Evolutionary conservation across 495 filamentous ascomycete species (phyloP).

Genomic region (Xylaria longipes): DNA sequence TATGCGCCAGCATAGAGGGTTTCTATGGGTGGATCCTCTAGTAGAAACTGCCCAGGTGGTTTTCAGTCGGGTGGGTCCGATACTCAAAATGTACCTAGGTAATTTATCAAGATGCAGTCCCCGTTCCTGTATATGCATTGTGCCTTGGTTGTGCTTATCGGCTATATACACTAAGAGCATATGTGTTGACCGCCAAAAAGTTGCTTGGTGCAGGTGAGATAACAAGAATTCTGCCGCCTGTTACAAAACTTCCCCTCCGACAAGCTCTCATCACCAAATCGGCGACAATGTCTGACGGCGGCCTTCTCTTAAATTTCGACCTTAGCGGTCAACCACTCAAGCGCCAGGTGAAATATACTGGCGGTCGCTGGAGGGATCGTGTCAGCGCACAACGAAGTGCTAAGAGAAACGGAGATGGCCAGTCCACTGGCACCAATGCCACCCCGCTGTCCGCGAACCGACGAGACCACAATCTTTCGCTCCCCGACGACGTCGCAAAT

Average conservation of each 20-base stretch:
- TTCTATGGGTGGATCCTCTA: too few species aligned
- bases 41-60: too few species aligned
- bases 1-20: too few species aligned
- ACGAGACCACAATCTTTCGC: constrained; percentile 28
- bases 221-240: constrained; percentile 33
- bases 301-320: constrained; percentile 91
- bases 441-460: constrained; percentile 33
- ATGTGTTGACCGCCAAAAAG: constrained; percentile 37
- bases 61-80: too few species aligned
- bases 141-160: not conserved
- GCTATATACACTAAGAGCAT: not conserved
- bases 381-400: constrained; percentile 76
- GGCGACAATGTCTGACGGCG: constrained; percentile 81
- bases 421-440: constrained; percentile 35
- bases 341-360: constrained; percentile 74
- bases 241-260: constrained; percentile 20
- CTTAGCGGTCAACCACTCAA: constrained; percentile 67
- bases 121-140: not conserved
- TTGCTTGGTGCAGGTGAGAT: constrained; percentile 6
- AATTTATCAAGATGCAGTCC: not conserved
- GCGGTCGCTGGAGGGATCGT: constrained; percentile 90
- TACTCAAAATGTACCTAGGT: too few species aligned
- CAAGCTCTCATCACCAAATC: constrained; percentile 11
- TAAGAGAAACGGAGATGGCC: constrained; percentile 55
- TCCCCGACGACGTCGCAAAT: constrained; percentile 31